phyloP scores from a whole-genome alignment of 306 rosid species.

The Oemleria cerasiformis region DNA sequence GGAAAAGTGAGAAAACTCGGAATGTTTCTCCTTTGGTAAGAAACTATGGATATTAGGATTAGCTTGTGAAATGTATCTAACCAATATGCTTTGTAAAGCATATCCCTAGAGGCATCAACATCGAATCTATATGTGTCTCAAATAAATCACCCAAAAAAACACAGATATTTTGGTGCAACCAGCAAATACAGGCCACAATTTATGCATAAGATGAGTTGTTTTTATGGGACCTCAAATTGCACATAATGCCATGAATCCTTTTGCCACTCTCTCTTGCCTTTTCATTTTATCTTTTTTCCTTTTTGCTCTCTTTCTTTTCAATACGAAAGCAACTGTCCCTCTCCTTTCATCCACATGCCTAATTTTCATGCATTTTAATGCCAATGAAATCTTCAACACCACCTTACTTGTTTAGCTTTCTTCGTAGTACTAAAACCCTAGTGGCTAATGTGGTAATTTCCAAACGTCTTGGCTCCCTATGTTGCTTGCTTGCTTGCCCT shows the following conservation, averaged over 20 bases:
- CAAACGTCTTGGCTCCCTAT: not conserved
- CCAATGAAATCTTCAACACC: not conserved
- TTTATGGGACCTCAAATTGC: slow-evolving; percentile 47
- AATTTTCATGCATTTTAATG: slow-evolving; percentile 4
- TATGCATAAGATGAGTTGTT: slow-evolving; percentile 39
- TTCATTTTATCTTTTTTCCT: slow-evolving; percentile 19
- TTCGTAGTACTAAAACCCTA: not conserved
- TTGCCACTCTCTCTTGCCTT: slow-evolving; percentile 44
- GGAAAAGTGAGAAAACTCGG: not conserved
- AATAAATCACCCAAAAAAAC: slow-evolving; percentile 13
- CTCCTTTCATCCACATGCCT: slow-evolving; percentile 54
- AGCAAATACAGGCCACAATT: slow-evolving; percentile 50
- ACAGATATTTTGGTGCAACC: slow-evolving; percentile 47
- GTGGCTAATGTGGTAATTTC: not conserved
- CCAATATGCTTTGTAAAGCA: slow-evolving; percentile 9
- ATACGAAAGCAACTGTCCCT: slow-evolving; percentile 43
- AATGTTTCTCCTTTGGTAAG: not conserved
- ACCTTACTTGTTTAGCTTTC: slow-evolving; percentile 5
- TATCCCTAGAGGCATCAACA: slow-evolving; percentile 12
- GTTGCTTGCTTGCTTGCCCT: not conserved
- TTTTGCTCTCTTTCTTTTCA: slow-evolving; percentile 34
- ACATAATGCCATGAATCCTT: slow-evolving; percentile 36
- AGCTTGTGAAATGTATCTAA: slow-evolving; percentile 9
- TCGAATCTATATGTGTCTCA: slow-evolving; percentile 15
- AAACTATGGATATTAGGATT: slow-evolving; percentile 18